A percentile compares a stretch with the other conserved stretches of the same genome.
These are phyloP conservation scores for Neocatenulostroma microsporum DNA, from an alignment of 2,329 filamentous ascomycete species.

Conservation along the genomic window DNA sequence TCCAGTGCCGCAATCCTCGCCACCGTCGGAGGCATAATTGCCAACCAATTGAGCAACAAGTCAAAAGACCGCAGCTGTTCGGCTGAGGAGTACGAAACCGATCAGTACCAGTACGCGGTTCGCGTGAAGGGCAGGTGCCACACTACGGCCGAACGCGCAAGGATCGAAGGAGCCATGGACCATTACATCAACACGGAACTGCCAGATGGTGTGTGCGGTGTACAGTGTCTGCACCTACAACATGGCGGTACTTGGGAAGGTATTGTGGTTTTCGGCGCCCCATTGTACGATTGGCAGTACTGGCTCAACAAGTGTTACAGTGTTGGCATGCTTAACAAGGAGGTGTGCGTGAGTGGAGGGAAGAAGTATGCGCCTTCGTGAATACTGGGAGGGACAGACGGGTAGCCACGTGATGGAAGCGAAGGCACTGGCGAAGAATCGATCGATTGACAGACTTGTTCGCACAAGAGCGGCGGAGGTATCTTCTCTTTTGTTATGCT, in stretches of 20 bases:
- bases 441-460: no score
- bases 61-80: background rate
- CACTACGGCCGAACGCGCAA: background rate
- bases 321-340: background rate
- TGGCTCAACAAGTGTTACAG: background rate
- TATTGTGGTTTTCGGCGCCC: background rate
- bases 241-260: background rate
- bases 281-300: background rate
- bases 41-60: no score
- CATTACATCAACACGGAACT: background rate
- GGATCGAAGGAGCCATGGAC: background rate
- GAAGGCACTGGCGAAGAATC: no score
- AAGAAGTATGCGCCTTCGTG: no score
- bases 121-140: background rate
- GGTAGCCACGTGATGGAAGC: no score
- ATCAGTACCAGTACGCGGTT: background rate
- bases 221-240: background rate
- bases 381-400: no score
- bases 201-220: conserved; percentile 1
- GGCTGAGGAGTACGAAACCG: background rate
- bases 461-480: no score
- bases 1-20: no score
- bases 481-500: no score
- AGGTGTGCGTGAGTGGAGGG: background rate
- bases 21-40: no score